phyloP scores from a whole-genome alignment of 768 basidiomycete species.

The Mycena kentingensis region DNA sequence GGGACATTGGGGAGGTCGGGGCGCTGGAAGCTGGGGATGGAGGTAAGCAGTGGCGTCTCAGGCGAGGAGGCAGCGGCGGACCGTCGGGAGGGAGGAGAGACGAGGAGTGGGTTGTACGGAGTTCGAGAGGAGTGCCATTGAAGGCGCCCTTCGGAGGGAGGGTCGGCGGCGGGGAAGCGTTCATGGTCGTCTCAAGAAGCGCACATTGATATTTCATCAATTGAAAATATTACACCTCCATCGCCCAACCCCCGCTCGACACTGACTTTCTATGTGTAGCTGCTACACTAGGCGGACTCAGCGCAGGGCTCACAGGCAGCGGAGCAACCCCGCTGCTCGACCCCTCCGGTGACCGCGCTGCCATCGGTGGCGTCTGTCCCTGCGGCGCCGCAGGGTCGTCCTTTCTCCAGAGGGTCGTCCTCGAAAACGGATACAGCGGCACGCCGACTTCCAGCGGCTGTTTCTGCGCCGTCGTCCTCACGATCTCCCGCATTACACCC shows the following conservation, averaged over 20 bases:
- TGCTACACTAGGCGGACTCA: slow-evolving; percentile 14
- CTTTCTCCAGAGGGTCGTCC: slow-evolving; percentile 59
- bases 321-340: slow-evolving; percentile 10
- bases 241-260: slow-evolving; percentile 16
- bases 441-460: slow-evolving; percentile 79
- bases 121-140: slow-evolving; percentile 12
- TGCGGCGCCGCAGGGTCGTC: slow-evolving; percentile 38
- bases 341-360: slow-evolving; percentile 26
- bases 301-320: slow-evolving; percentile 16
- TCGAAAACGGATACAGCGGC: slow-evolving; percentile 82
- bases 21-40: slow-evolving; percentile 9
- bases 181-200: background rate
- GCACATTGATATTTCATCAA: too few relatives aligned
- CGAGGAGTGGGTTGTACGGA: slow-evolving; percentile 5
- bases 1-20: slow-evolving; percentile 41
- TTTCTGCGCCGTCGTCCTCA: slow-evolving; percentile 79
- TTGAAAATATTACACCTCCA: slow-evolving; percentile 12
- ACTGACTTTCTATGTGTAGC: slow-evolving; percentile 8
- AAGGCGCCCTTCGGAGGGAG: slow-evolving; percentile 13
- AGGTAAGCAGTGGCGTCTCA: slow-evolving; percentile 13
- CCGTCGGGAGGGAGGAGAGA: slow-evolving; percentile 16
- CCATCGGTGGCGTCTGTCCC: slow-evolving; percentile 38
- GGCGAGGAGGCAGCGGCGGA: slow-evolving; percentile 27
- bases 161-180: slow-evolving; percentile 2
- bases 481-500: slow-evolving; percentile 82